A percentile compares a stretch with the other conserved stretches of the same genome.
phyloP scores from a whole-genome alignment of 805 yeast genomes.

The Candida succiphila region DNA sequence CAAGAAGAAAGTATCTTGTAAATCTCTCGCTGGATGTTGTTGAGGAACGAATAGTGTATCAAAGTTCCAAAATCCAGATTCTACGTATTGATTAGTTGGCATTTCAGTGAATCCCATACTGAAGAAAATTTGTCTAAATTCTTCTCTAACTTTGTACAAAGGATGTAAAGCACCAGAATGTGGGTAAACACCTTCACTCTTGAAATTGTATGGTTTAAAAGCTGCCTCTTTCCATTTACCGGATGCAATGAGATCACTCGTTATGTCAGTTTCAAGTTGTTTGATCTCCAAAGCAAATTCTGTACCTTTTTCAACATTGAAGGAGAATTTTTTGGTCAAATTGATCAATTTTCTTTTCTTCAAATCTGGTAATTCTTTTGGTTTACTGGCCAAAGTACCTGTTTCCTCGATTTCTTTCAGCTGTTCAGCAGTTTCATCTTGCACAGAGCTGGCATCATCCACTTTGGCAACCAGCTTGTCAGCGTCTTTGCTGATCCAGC shows the following conservation, averaged over 20 bases:
- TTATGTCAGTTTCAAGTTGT: constrained; percentile 84
- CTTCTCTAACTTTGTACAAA: constrained; percentile 91
- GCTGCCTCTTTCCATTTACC: constrained; percentile 76
- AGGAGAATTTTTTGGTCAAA: constrained; percentile 66
- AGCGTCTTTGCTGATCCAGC: constrained; percentile 89
- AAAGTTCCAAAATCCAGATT: constrained; percentile 98
- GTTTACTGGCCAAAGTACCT: constrained; percentile 36
- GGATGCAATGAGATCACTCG: constrained; percentile 80
- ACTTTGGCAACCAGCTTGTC: constrained; percentile 63
- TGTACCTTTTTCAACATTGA: constrained; percentile 66
- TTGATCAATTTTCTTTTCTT: constrained; percentile 86
- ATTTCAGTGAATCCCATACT: constrained; percentile 97
- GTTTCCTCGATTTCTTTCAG: constrained; percentile 45
- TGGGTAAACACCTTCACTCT: constrained; percentile 86
- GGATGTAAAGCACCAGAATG: constrained; percentile 94
- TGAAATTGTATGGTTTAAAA: constrained; percentile 93
- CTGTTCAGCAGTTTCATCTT: constrained; percentile 57
- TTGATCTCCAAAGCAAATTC: constrained; percentile 76
- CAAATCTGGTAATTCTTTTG: constrained; percentile 69
- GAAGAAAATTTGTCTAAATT: constrained; percentile 95
- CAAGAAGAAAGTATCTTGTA: constrained; percentile 96
- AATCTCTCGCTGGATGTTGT: constrained; percentile 99
- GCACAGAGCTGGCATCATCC: constrained; percentile 36
- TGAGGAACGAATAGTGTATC: constrained; percentile 96
- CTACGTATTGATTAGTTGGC: constrained; percentile 98